These are phyloP conservation scores for Tarenaya hassleriana DNA, from an alignment of 345 rosid species.

Conservation along the genomic window DNA sequence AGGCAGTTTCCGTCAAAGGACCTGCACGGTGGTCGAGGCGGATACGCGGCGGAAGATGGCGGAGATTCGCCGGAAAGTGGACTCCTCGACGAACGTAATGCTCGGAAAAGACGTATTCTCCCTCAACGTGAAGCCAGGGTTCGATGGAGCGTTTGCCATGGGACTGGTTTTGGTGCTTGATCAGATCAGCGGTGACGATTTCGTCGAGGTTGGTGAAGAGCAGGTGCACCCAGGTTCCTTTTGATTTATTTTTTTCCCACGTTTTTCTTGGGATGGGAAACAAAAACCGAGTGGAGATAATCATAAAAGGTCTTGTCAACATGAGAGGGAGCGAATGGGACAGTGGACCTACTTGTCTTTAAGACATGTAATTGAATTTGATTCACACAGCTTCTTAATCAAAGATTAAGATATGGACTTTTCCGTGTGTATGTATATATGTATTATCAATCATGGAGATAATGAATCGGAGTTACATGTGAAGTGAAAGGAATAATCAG, in stretches of 20 bases:
- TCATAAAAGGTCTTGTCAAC: no score
- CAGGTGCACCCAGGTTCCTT: conserved; percentile 33
- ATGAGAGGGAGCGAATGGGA: no score
- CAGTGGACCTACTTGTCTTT: no score
- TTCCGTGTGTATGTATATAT: no score
- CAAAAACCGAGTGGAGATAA: conserved; percentile 21
- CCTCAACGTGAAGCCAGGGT: conserved; percentile 56
- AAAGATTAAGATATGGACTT: no score
- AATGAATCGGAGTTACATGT: no score
- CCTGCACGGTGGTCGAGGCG: conserved; percentile 43
- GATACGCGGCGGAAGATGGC: conserved; percentile 48
- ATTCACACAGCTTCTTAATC: no score
- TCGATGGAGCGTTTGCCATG: conserved; percentile 87
- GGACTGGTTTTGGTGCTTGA: conserved; percentile 81
- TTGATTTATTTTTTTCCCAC: conserved; percentile 17
- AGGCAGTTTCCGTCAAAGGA: conserved; percentile 56
- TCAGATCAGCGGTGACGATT: conserved; percentile 57
- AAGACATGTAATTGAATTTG: no score
- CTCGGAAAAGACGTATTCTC: conserved; percentile 88
- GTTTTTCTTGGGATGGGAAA: not conserved
- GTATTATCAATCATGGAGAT: no score
- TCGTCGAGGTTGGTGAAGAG: conserved; percentile 24
- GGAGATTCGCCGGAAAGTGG: conserved; percentile 85
- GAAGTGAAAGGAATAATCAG: no score
- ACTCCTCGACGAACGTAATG: conserved; percentile 65